A percentile compares a stretch with the other conserved stretches of the same genome.
Conservation (phyloP, 495 filamentous ascomycete species). For the Aspergillus leporis region DNA sequence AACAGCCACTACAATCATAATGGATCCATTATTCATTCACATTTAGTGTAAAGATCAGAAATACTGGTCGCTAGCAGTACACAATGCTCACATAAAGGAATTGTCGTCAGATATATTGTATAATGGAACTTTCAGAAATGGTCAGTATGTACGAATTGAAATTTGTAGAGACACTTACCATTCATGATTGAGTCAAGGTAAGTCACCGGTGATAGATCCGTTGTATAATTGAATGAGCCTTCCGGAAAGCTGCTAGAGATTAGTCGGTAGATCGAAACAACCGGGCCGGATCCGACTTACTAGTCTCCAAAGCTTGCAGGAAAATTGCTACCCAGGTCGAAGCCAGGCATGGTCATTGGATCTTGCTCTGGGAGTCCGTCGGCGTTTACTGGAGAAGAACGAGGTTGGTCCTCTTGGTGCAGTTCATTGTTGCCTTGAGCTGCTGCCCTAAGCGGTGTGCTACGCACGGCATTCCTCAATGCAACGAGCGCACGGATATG, state of each 20-base stretch:
- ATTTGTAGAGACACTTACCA: slow-evolving; percentile 17
- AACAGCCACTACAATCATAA: too few relatives aligned
- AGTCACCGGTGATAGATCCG: slow-evolving; percentile 31
- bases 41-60: background rate
- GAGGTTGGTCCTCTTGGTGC: background rate
- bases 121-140: slow-evolving; percentile 23
- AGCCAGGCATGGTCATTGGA: background rate
- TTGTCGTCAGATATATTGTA: slow-evolving; percentile 31
- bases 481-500: slow-evolving; percentile 39
- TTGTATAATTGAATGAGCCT: slow-evolving; percentile 8
- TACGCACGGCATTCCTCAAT: slow-evolving; percentile 24
- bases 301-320: slow-evolving; percentile 3
- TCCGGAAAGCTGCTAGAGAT: slow-evolving; percentile 4
- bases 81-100: slow-evolving; percentile 15
- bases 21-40: background rate
- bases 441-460: slow-evolving; percentile 20
- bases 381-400: background rate
- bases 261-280: background rate
- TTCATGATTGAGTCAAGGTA: slow-evolving; percentile 44
- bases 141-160: background rate
- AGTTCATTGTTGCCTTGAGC: slow-evolving; percentile 9
- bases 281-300: slow-evolving; percentile 8
- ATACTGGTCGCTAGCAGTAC: background rate
- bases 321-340: slow-evolving; percentile 2
- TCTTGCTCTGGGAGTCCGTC: background rate